Conservation (phyloP, 345 rosid genomes). For the Eutrema heterophyllum region DNA sequence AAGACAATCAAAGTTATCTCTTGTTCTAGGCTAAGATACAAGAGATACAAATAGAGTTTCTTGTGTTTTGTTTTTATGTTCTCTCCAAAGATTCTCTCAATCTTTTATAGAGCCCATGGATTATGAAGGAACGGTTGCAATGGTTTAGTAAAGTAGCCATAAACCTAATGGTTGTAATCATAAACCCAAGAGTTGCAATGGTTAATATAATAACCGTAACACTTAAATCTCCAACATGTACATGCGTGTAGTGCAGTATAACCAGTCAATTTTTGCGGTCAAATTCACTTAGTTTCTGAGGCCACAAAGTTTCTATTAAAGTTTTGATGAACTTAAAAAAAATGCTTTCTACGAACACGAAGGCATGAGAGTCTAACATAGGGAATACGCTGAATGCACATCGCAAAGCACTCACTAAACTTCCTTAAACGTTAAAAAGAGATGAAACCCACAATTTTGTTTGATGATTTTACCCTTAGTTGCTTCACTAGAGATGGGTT, state of each 20-base stretch:
- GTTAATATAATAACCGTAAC: no score
- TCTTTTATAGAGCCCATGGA: no score
- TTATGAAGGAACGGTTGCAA: no score
- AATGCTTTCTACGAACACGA: not conserved
- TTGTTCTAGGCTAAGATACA: no score
- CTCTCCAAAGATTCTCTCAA: no score
- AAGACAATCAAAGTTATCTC: no score
- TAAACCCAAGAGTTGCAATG: no score
- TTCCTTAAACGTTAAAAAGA: not conserved
- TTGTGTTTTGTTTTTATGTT: no score
- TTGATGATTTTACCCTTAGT: constrained; percentile 40
- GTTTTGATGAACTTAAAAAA: not conserved
- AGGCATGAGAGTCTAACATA: not conserved
- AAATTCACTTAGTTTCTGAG: not conserved
- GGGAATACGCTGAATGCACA: not conserved
- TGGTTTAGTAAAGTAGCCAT: no score
- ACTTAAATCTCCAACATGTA: no score
- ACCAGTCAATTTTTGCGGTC: not conserved
- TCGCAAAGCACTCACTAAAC: not conserved
- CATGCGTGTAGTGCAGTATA: not conserved
- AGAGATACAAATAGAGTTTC: no score
- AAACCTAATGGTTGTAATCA: no score
- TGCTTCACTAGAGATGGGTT: constrained; percentile 46
- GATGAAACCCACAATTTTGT: not conserved
- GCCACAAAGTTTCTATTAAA: not conserved